A percentile compares a stretch with the other conserved stretches of the same genome.
phyloP scores from a whole-genome alignment of 2,329 filamentous ascomycete genomes.

The Grosmannia penicillata region DNA sequence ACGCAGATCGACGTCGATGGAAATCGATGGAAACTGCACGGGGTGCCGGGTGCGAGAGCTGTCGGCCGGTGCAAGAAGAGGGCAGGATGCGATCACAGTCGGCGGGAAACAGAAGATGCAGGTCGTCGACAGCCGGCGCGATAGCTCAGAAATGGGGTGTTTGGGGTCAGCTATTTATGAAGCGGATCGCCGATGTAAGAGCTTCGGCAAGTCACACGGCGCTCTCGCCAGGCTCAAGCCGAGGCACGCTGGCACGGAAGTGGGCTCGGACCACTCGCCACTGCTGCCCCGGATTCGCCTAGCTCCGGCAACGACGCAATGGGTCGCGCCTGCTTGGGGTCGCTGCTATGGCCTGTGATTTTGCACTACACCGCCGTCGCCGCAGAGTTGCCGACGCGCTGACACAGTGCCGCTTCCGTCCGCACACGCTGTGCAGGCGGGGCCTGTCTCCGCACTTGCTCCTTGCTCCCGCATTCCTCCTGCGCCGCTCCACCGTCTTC shows the following conservation, averaged over 20 bases:
- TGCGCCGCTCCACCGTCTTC: background rate
- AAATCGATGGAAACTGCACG: too few relatives aligned
- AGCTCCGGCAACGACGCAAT: background rate
- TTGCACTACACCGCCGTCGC: too few relatives aligned
- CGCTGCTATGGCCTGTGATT: constrained; percentile 7
- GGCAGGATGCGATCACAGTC: background rate
- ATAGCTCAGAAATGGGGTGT: too few relatives aligned
- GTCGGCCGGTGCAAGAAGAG: background rate
- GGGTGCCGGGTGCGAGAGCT: too few relatives aligned
- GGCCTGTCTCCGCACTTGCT: background rate
- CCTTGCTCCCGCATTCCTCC: background rate
- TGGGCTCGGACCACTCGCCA: too few relatives aligned
- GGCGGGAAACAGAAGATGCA: too few relatives aligned
- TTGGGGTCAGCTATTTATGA: too few relatives aligned
- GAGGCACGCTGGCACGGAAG: constrained; percentile 3
- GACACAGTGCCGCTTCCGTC: background rate
- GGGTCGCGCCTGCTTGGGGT: background rate
- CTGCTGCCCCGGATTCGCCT: background rate
- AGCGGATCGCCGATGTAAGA: too few relatives aligned
- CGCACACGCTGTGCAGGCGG: background rate
- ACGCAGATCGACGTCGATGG: too few relatives aligned
- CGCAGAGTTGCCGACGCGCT: background rate
- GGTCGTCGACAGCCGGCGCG: too few relatives aligned
- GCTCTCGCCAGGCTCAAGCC: constrained; percentile 7
- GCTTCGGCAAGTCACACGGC: constrained; percentile 5